Evolutionary conservation across 75 land plant species (phyloP).

Genomic region (Sequoiadendron giganteum): DNA sequence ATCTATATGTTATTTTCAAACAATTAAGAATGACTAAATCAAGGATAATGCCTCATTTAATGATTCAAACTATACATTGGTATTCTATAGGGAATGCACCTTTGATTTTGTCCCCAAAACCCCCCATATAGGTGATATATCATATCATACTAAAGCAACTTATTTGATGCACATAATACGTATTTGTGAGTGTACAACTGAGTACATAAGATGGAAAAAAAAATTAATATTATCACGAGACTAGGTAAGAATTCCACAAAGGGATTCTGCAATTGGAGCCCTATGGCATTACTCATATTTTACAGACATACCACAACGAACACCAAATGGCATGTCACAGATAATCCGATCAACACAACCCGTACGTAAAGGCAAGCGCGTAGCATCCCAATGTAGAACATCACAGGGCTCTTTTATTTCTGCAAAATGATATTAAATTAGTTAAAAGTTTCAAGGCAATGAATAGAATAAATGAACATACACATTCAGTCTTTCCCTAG

Average conservation of each 20-base stretch:
- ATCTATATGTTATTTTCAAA: no score
- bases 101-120: neutral
- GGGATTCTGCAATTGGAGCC: neutral
- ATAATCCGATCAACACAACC: slow-evolving; percentile 40
- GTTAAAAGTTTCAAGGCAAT: neutral
- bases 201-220: neutral
- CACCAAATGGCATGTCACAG: slow-evolving; percentile 59
- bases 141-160: neutral
- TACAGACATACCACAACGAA: slow-evolving; percentile 41
- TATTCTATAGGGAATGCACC: neutral
- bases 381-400: slow-evolving; percentile 45
- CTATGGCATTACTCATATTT: neutral
- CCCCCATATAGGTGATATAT: neutral
- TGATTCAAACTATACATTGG: neutral
- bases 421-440: slow-evolving; percentile 2
- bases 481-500: neutral
- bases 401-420: slow-evolving; percentile 16
- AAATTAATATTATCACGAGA: neutral
- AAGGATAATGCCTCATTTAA: neutral
- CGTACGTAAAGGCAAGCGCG: slow-evolving; percentile 34
- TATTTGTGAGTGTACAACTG: neutral
- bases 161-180: neutral
- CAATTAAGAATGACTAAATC: neutral
- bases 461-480: neutral
- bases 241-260: neutral